Conservation (phyloP, 1,284 basidiomycete species). For the Phylloporus sp. region DNA sequence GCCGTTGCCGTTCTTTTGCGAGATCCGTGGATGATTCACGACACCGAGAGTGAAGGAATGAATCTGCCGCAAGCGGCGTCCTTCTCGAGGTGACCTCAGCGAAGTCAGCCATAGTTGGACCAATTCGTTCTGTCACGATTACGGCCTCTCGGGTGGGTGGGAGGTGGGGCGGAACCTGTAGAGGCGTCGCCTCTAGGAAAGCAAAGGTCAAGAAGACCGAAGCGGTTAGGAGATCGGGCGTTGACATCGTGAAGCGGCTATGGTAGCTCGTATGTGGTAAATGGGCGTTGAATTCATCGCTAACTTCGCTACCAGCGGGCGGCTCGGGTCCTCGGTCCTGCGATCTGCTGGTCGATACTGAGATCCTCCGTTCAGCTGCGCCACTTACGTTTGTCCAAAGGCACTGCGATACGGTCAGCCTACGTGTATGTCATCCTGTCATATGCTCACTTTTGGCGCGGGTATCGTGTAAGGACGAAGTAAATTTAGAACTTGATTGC, state of each 20-base stretch:
- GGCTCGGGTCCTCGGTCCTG: slow-evolving; percentile 25
- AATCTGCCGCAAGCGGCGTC: slow-evolving; percentile 52
- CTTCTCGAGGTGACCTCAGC: slow-evolving; percentile 33
- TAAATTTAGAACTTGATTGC: slow-evolving; percentile 41
- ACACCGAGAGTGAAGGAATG: slow-evolving; percentile 29
- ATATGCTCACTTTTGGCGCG: slow-evolving; percentile 34
- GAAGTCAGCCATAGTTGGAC: slow-evolving; percentile 58
- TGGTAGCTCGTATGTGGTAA: slow-evolving; percentile 24
- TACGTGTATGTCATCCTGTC: slow-evolving; percentile 10
- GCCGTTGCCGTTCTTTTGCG: slow-evolving; percentile 38
- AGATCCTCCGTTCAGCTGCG: slow-evolving; percentile 17
- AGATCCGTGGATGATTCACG: slow-evolving; percentile 39
- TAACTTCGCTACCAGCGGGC: slow-evolving; percentile 11
- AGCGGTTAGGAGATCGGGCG: slow-evolving; percentile 44
- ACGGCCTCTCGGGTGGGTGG: slow-evolving; percentile 49
- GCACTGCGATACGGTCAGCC: slow-evolving; percentile 29
- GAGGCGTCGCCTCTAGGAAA: slow-evolving; percentile 47
- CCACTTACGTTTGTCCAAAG: slow-evolving; percentile 35
- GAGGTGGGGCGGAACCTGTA: slow-evolving; percentile 53
- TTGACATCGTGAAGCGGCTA: slow-evolving; percentile 25
- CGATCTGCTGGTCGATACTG: slow-evolving; percentile 28
- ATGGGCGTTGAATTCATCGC: slow-evolving; percentile 15
- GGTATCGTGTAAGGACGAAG: slow-evolving; percentile 43
- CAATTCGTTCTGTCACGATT: slow-evolving; percentile 43
- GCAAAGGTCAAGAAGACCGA: slow-evolving; percentile 56